Percentiles rank a stretch among this genome's conserved stretches.
These are phyloP conservation scores for Schoenoplectus tabernaemontani DNA, from an alignment of 202 grass and related monocot species.

Conservation along the genomic window DNA sequence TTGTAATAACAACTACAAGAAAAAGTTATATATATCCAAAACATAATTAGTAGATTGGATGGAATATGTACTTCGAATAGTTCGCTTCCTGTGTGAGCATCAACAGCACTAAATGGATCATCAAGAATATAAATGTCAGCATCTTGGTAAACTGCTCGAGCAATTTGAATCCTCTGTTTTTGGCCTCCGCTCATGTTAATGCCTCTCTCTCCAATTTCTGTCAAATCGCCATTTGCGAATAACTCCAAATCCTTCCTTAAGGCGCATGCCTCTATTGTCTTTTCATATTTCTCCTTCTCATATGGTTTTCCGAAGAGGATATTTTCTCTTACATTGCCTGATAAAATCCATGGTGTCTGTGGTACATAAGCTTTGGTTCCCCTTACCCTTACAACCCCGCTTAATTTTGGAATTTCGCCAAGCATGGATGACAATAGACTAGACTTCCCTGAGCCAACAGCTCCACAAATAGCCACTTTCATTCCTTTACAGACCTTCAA, in stretches of 20 bases:
- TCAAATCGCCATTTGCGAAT: constrained; percentile 88
- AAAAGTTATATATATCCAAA: not conserved
- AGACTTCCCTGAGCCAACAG: constrained; percentile 88
- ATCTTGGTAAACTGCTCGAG: constrained; percentile 74
- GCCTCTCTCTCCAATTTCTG: constrained; percentile 99
- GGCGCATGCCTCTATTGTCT: constrained; percentile 69
- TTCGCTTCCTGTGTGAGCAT: constrained; percentile 90
- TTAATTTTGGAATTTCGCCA: constrained; percentile 80
- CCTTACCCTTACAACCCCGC: constrained; percentile 56
- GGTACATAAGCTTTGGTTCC: constrained; percentile 93
- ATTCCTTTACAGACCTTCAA: constrained; percentile 73
- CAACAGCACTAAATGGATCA: constrained; percentile 96
- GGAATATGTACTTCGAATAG: constrained; percentile 67
- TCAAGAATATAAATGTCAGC: constrained; percentile 93
- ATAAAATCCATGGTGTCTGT: constrained; percentile 93
- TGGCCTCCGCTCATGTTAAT: constrained; percentile 99
- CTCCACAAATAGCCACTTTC: constrained; percentile 97
- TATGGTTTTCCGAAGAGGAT: constrained; percentile 84
- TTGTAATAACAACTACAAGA: not conserved
- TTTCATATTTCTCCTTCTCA: constrained; percentile 66
- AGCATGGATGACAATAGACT: constrained; percentile 92
- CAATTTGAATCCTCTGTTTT: constrained; percentile 95
- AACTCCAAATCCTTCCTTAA: constrained; percentile 81
- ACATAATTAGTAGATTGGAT: not conserved
- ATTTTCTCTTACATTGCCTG: constrained; percentile 91